Percentiles rank a stretch among this genome's conserved stretches.
phyloP scores from a whole-genome alignment of 306 rosid genomes.

The Prunus dulcis region DNA sequence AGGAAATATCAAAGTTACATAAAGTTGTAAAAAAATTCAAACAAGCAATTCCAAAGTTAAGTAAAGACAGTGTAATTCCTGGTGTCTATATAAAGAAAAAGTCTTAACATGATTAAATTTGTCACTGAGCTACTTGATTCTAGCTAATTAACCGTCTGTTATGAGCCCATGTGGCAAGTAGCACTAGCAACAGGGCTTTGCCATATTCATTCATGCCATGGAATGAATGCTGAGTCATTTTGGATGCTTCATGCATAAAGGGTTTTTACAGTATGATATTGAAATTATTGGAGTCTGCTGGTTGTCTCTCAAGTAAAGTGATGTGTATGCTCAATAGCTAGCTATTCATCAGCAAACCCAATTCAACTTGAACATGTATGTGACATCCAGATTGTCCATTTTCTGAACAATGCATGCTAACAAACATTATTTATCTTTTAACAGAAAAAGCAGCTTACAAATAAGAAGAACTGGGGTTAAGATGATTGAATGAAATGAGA shows the following conservation, averaged over 20 bases:
- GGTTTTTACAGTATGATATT: background rate
- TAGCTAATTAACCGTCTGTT: background rate
- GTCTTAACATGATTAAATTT: background rate
- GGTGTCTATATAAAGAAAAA: background rate
- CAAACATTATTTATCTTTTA: background rate
- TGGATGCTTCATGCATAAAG: conserved; percentile 24
- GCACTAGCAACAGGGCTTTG: conserved; percentile 5
- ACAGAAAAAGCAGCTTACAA: background rate
- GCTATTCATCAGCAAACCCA: too few species aligned
- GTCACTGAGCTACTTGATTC: conserved; percentile 1
- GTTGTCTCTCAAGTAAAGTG: conserved; percentile 3
- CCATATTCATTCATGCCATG: background rate
- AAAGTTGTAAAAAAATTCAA: background rate
- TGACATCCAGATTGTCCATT: background rate
- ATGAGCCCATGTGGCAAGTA: conserved; percentile 18
- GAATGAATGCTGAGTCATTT: conserved; percentile 23
- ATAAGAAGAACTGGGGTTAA: background rate
- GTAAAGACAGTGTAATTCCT: background rate
- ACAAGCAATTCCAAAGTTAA: background rate
- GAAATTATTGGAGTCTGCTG: conserved; percentile 19
- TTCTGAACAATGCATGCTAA: background rate
- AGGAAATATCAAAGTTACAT: background rate
- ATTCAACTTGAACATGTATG: too few species aligned
- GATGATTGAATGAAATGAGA: background rate
- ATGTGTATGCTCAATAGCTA: background rate